Evolutionary conservation across 306 rosid genomes (phyloP), one percentile per base, ranked within the genome.

Genomic region (Glycyrrhiza uralensis): DNA sequence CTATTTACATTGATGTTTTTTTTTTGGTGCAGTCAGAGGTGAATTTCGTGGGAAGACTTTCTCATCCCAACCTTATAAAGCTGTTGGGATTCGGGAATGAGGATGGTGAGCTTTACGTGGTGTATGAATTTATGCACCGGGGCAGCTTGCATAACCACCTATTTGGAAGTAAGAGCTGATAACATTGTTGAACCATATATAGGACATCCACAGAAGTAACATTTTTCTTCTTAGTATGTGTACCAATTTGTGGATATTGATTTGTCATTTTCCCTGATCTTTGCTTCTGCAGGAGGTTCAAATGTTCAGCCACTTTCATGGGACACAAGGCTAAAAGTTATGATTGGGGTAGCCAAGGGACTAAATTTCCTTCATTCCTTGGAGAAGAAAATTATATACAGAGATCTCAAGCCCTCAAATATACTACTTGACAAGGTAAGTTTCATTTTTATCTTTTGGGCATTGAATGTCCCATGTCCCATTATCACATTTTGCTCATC

Each of bases 341-440:
- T 93, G 71, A 94, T 94, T 17, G 97, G 92, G 44, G 91, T 88
- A 46, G 98, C 98, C 33, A 87, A 86, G 79, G 98, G 96, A 66
- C 84, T 93, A 24, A 85, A 84, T 7, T 91, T 94, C 82, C 86
- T 94, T 58, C 97, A 94, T 81, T 77, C 94, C 26, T 81, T 89
- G 50, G 97, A 90, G 15, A 85, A 76, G 77, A 83, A 81, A 75
- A 87, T 94, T 26, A 87, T 94, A 80, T 87, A 86, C 51, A 80
- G 98, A 82, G 98, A 94, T 77, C 70, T 94, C 49, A 94, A 94
- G 80, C 87, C 97, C 57, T 83, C 98, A 33, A 94, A 94, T 66
- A 89, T 94, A 64, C 77, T 94, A 3, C 91, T 94, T 17, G 97
- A 94, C 18, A 84, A 79, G 91, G 98, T 94, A 83, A 51, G 46